A percentile compares a stretch with the other conserved stretches of the same genome.
These are phyloP conservation scores for Vigna unguiculata DNA, from an alignment of 306 rosid species.

Conservation along the genomic window DNA sequence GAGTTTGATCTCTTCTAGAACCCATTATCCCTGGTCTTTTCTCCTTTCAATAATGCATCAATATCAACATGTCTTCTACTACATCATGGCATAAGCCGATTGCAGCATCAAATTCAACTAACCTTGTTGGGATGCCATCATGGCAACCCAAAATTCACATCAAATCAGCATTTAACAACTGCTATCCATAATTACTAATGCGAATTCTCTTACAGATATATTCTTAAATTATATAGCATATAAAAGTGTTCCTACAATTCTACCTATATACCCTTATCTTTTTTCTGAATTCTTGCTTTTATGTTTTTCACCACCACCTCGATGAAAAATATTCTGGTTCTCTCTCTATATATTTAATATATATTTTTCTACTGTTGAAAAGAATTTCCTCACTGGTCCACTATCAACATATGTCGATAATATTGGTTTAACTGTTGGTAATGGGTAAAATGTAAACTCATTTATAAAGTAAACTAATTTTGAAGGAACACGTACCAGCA, in stretches of 20 bases:
- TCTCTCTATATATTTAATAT: slow-evolving; percentile 4
- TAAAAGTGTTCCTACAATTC: not conserved
- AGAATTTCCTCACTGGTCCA: slow-evolving; percentile 7
- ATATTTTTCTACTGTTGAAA: not conserved
- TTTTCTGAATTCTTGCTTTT: slow-evolving; percentile 21
- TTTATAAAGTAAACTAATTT: not conserved
- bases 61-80: not conserved
- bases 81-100: not conserved
- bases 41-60: slow-evolving; percentile 6
- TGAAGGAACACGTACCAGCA: slow-evolving; percentile 6
- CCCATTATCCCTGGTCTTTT: not conserved
- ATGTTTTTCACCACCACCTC: slow-evolving; percentile 5
- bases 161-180: slow-evolving; percentile 27
- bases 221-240: slow-evolving; percentile 19
- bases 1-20: slow-evolving; percentile 21
- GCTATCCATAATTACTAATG: slow-evolving; percentile 16
- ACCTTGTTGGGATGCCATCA: slow-evolving; percentile 20
- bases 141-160: slow-evolving; percentile 19
- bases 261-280: slow-evolving; percentile 17
- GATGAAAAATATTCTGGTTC: slow-evolving; percentile 29
- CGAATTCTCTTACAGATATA: slow-evolving; percentile 3
- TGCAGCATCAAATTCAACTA: slow-evolving; percentile 34
- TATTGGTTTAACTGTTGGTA: slow-evolving; percentile 30
- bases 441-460: slow-evolving; percentile 33
- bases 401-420: not conserved